These are phyloP conservation scores for Triglochin maritima DNA, from an alignment of 106 monocot species.

Conservation along the genomic window DNA sequence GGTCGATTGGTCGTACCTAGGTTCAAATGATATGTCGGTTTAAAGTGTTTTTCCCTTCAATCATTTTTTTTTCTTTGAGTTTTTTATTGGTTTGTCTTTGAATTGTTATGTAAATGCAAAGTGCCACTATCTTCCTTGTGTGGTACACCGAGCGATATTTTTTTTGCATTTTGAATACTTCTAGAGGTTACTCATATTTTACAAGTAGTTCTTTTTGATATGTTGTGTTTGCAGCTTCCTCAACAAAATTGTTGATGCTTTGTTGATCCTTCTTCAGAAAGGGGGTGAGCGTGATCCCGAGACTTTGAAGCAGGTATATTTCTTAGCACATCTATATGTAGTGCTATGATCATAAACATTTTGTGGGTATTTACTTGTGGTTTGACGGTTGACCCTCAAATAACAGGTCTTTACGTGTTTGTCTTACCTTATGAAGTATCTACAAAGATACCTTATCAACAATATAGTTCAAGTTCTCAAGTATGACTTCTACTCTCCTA, in stretches of 20 bases:
- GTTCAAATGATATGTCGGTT: no score
- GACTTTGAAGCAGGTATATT: constrained; percentile 66
- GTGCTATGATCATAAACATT: no score
- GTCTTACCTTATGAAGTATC: constrained; percentile 74
- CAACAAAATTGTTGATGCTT: constrained; percentile 25
- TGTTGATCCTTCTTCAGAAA: constrained; percentile 38
- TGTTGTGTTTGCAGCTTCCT: neutral
- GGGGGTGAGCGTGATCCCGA: constrained; percentile 74
- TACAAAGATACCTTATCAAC: constrained; percentile 72
- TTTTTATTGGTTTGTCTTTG: no score
- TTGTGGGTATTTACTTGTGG: no score
- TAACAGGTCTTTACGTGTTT: constrained; percentile 73
- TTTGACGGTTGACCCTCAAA: no score
- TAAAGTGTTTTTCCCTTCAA: no score
- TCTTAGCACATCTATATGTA: neutral
- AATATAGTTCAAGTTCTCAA: constrained; percentile 56
- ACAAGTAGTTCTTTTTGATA: neutral
- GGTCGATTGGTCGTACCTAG: no score
- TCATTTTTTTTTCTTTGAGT: no score
- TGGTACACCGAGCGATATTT: neutral
- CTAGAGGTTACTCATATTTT: neutral
- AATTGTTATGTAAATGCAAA: no score
- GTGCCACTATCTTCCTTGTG: neutral
- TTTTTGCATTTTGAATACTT: neutral
- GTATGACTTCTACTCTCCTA: constrained; percentile 28